These are phyloP conservation scores for Glycine tomentella DNA, from an alignment of 306 rosid species.

Conservation along the genomic window DNA sequence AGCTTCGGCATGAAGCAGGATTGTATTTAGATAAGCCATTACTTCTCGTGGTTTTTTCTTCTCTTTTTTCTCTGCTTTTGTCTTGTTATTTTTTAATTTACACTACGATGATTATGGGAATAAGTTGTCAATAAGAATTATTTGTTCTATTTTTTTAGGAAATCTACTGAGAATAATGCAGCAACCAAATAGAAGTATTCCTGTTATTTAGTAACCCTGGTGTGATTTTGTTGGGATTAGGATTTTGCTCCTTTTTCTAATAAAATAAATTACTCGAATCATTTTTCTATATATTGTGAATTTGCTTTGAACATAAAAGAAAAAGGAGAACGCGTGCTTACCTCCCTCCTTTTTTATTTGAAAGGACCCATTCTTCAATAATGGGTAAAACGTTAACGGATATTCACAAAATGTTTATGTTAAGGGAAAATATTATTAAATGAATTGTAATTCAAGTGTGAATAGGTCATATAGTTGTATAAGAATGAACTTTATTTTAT, in stretches of 20 bases:
- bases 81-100: background rate
- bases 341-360: too few relatives aligned
- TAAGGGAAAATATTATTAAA: too few relatives aligned
- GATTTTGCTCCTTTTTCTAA: constrained; percentile 49
- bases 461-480: too few relatives aligned
- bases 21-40: constrained; percentile 32
- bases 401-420: too few relatives aligned
- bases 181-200: constrained; percentile 78
- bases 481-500: too few relatives aligned
- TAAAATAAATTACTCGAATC: constrained; percentile 59
- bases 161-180: constrained; percentile 73
- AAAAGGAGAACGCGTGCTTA: too few relatives aligned
- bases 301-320: too few relatives aligned
- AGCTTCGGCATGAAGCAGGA: constrained; percentile 27
- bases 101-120: constrained; percentile 38
- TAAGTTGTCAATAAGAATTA: constrained; percentile 28
- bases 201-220: constrained; percentile 66
- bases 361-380: too few relatives aligned
- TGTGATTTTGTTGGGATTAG: constrained; percentile 65
- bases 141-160: constrained; percentile 72
- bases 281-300: too few relatives aligned
- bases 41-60: background rate
- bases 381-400: too few relatives aligned
- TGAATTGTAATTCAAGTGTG: too few relatives aligned
- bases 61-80: background rate